Evolutionary conservation across 1,139 yeast genomes (phyloP).

Genomic region (Nakaseomyces uthaithaninus): DNA sequence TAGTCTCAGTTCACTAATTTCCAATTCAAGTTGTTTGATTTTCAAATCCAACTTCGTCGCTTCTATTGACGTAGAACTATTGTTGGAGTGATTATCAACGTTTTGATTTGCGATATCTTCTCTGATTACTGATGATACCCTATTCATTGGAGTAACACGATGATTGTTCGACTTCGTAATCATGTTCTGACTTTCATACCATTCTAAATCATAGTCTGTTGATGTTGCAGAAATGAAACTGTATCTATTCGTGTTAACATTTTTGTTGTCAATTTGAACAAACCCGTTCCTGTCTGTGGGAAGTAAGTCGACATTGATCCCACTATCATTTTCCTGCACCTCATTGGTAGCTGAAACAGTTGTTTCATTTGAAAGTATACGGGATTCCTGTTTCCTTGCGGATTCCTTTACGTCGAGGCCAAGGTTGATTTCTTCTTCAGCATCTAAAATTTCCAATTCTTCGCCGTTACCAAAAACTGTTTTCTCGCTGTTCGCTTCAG

Average conservation of each 20-base stretch:
- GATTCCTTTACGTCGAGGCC: background rate
- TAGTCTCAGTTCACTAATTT: constrained; percentile 28
- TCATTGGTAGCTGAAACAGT: background rate
- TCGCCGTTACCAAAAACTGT: background rate
- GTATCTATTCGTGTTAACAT: constrained; percentile 24
- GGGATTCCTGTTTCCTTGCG: background rate
- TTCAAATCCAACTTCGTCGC: constrained; percentile 25
- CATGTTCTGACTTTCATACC: constrained; percentile 13
- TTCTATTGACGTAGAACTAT: constrained; percentile 10
- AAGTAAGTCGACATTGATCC: constrained; percentile 16
- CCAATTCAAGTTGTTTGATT: constrained; percentile 29
- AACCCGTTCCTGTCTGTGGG: constrained; percentile 25
- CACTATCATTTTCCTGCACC: constrained; percentile 8
- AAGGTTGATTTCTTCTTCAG: background rate
- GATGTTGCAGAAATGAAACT: constrained; percentile 30
- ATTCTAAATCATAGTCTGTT: constrained; percentile 26
- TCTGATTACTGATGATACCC: background rate
- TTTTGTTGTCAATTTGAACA: constrained; percentile 14
- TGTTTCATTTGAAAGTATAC: constrained; percentile 2
- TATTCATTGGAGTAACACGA: background rate
- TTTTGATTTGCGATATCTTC: constrained; percentile 10
- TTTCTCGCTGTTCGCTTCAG: constrained; percentile 3
- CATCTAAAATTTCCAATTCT: background rate
- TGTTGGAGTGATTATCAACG: constrained; percentile 1
- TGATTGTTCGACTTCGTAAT: constrained; percentile 4